Evolutionary conservation across 371 early-diverging fungal species (phyloP).

Genomic region (Parasitella parasitica): DNA sequence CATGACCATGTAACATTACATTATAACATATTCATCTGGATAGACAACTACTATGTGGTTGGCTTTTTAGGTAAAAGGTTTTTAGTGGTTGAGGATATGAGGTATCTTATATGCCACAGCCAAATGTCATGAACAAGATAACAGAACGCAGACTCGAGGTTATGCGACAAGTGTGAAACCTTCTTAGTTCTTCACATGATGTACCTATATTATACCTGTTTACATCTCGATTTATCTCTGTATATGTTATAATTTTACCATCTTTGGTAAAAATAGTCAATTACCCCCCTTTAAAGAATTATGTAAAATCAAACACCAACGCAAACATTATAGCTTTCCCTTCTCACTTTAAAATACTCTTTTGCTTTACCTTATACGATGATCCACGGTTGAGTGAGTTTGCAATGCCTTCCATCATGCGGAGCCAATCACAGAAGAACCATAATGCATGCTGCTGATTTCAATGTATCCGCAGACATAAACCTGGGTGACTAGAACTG

Average conservation of each 20-base stretch:
- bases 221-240: not conserved
- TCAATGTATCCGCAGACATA: conserved; percentile 6
- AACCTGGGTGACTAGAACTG: not conserved
- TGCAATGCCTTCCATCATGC: not conserved
- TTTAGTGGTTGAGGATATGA: too few species aligned
- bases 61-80: too few species aligned
- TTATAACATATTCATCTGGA: too few species aligned
- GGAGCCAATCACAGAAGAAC: conserved; percentile 12
- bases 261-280: not conserved
- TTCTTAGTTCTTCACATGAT: not conserved
- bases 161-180: not conserved
- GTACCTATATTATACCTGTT: not conserved
- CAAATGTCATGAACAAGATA: not conserved
- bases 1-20: not conserved
- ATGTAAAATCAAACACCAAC: too few species aligned
- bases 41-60: too few species aligned
- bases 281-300: not conserved
- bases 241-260: not conserved
- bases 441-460: conserved; percentile 3
- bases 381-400: too few species aligned
- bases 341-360: not conserved
- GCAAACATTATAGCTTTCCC: not conserved
- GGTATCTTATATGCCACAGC: too few species aligned
- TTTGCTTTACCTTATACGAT: too few species aligned
- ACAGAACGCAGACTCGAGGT: not conserved